Evolutionary conservation across 805 yeast genomes (phyloP), one percentile per base, ranked within the genome.

Genomic region (Candida patagonica): DNA sequence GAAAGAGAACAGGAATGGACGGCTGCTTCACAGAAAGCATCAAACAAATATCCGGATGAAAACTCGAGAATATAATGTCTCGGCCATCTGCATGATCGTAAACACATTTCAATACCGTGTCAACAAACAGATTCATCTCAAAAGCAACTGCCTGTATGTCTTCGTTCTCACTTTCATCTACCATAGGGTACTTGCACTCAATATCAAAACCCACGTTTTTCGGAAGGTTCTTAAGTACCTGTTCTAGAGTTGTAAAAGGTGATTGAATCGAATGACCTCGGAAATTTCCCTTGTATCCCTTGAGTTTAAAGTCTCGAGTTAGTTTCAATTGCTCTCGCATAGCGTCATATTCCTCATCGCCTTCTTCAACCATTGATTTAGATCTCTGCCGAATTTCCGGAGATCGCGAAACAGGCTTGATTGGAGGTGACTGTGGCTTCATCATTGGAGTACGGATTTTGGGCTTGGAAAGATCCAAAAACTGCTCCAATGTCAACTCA

Each of bases 141-240:
- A 81, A 73, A 1, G 81, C 85, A 46, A 83, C 67, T 48, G 80
- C 81, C 13, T 94, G 95, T 76, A 88, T 80, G 44, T 80, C 86
- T 55, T 89, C 96, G 2, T 69, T 70, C 57, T 87, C 82, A 0
- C 94, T 88, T 62, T 89, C 97, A 57, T 86, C 94, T 38, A 86
- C 69, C 92, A 89, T 83, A 1, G 97, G 97, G 56, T 87, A 89
- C 57, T 89, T 87, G 61, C 92, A 78, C 60, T 89, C 97, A 45
- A 89, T 85, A 55, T 89, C 89, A 65, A 92, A 88, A 0, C 97
- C 97, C 12, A 88, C 94, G 43, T 71, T 73, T 42, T 70, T 67
- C 1, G 97, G 96, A 20, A 89, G 63, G 48, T 83, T 83, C 53
- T 72, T 71, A 64, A 89, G 86, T 35, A 88, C 70, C 49, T 88